A percentile compares a stretch with the other conserved stretches of the same genome.
phyloP scores from a whole-genome alignment of 768 basidiomycete genomes.

The Russula earlei region DNA sequence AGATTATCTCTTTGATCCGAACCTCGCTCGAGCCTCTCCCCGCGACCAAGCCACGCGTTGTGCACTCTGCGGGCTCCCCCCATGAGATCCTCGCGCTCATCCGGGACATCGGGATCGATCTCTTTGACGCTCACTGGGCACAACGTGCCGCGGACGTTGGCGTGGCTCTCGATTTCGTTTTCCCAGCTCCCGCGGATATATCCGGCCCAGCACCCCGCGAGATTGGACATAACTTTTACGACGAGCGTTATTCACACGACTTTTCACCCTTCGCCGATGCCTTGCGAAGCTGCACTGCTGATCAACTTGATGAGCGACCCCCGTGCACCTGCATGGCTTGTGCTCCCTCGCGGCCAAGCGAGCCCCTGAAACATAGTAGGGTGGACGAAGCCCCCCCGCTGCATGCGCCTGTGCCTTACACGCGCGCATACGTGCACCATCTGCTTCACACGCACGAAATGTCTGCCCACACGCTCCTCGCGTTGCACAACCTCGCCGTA shows the following conservation, averaged over 20 bases:
- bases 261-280: conserved; percentile 44
- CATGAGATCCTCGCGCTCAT: conserved; percentile 70
- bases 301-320: conserved; percentile 32
- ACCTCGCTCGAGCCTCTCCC: conserved; percentile 53
- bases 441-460: conserved; percentile 85
- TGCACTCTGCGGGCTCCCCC: conserved; percentile 46
- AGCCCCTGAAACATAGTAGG: conserved; percentile 18
- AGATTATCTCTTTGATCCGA: conserved; percentile 37
- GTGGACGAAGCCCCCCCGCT: conserved; percentile 26
- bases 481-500: conserved; percentile 65
- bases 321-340: conserved; percentile 25
- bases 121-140: conserved; percentile 71
- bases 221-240: conserved; percentile 70
- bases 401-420: conserved; percentile 28
- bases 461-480: conserved; percentile 69
- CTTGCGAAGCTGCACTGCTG: conserved; percentile 32
- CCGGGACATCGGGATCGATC: conserved; percentile 55
- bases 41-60: conserved; percentile 49
- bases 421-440: conserved; percentile 72
- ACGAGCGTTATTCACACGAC: conserved; percentile 45
- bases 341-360: conserved; percentile 18
- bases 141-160: conserved; percentile 58
- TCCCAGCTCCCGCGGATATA: conserved; percentile 35
- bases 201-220: conserved; percentile 27
- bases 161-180: conserved; percentile 68